These are phyloP conservation scores for Xylaria sp. DNA, from an alignment of 2,329 filamentous ascomycete genomes.

Conservation along the genomic window DNA sequence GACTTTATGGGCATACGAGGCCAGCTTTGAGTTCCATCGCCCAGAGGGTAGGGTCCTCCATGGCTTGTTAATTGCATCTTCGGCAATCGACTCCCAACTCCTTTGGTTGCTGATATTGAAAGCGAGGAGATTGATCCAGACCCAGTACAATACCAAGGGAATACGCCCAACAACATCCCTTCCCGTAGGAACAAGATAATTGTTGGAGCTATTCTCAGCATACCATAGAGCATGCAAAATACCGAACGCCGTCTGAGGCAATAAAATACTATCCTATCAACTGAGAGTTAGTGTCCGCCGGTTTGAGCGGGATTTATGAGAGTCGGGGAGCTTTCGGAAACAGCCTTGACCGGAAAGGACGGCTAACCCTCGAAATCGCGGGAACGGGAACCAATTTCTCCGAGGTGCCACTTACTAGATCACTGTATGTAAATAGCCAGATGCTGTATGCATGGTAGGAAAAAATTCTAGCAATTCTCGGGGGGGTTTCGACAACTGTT, in stretches of 20 bases:
- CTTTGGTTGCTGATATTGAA: constrained; percentile 41
- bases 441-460: constrained; percentile 14
- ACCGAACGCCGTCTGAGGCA: constrained; percentile 39
- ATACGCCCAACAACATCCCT: no score
- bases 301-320: no score
- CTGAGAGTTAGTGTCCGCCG: no score
- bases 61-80: constrained; percentile 42
- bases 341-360: no score
- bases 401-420: no score
- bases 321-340: no score
- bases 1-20: constrained; percentile 18
- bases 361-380: no score
- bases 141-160: constrained; percentile 20
- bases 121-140: constrained; percentile 40
- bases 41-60: constrained; percentile 40
- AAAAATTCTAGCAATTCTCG: no score
- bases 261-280: constrained; percentile 39
- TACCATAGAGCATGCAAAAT: constrained; percentile 36
- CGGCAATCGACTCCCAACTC: constrained; percentile 28
- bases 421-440: constrained; percentile 38
- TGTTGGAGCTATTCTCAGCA: not conserved
- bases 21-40: constrained; percentile 26
- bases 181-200: not conserved
- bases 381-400: no score
- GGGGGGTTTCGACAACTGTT: no score